A percentile compares a stretch with the other conserved stretches of the same genome.
These are phyloP conservation scores for Actinomortierella ambigua DNA, from an alignment of 371 early-diverging fungal species.

Conservation along the genomic window DNA sequence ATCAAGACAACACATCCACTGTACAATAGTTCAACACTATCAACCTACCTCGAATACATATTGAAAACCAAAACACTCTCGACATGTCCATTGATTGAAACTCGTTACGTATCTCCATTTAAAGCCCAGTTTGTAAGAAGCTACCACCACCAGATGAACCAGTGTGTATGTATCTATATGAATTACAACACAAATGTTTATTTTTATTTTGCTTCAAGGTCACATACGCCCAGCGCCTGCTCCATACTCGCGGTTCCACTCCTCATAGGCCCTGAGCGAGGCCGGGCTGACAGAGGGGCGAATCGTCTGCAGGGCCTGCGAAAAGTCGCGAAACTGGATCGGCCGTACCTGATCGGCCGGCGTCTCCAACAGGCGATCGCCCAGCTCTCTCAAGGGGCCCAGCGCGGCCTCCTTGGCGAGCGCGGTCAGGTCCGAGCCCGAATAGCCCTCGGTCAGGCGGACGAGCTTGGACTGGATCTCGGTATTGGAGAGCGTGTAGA, in stretches of 20 bases:
- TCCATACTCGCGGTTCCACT: constrained; percentile 70
- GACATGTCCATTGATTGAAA: no score
- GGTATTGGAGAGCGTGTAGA: constrained; percentile 46
- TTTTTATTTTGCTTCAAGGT: no score
- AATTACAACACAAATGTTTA: no score
- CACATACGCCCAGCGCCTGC: constrained; percentile 27
- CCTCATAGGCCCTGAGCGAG: constrained; percentile 57
- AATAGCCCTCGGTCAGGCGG: constrained; percentile 69
- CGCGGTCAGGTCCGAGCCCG: constrained; percentile 78
- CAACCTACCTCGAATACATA: constrained; percentile 32
- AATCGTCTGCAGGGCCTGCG: constrained; percentile 62
- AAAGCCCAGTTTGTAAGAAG: no score
- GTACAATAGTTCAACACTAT: constrained; percentile 48
- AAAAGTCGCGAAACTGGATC: constrained; percentile 67
- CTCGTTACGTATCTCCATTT: no score
- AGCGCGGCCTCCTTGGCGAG: constrained; percentile 73
- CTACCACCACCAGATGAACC: no score
- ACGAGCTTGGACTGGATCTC: constrained; percentile 57
- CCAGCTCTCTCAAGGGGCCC: constrained; percentile 72
- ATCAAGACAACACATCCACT: constrained; percentile 17
- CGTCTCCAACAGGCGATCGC: constrained; percentile 55
- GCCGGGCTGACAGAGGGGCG: constrained; percentile 69
- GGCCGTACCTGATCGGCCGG: constrained; percentile 64
- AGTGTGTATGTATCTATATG: no score
- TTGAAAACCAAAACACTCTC: constrained; percentile 21